These are phyloP conservation scores for Cyclotella kingstonii DNA, from an alignment of 108 stramenopile genomes.

Conservation along the genomic window DNA sequence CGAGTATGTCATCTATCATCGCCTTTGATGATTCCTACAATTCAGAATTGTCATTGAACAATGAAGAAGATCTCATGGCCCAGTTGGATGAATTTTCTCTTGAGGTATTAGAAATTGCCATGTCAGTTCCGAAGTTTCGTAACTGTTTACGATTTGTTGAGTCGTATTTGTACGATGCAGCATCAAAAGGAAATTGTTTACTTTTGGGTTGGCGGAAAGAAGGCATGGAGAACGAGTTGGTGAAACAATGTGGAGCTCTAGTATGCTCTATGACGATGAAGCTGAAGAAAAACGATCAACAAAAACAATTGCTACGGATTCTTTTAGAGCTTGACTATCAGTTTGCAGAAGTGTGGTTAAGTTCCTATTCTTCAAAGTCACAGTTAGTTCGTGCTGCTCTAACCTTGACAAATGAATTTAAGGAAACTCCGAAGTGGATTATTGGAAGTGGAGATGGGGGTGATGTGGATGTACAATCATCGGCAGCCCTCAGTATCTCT, in stretches of 20 bases:
- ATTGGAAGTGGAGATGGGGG: not conserved
- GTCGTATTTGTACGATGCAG: conserved; percentile 22
- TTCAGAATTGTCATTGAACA: not conserved
- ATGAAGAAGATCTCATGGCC: conserved; percentile 21
- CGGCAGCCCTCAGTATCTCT: conserved; percentile 16
- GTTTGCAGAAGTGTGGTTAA: conserved; percentile 31
- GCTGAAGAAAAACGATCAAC: conserved; percentile 15
- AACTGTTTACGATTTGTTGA: conserved; percentile 13
- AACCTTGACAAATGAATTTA: conserved; percentile 10
- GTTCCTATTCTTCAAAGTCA: conserved; percentile 20
- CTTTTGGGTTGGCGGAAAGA: conserved; percentile 15
- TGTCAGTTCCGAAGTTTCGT: conserved; percentile 20
- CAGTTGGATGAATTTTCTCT: conserved; percentile 37
- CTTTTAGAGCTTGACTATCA: conserved; percentile 13
- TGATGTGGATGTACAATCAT: conserved; percentile 5
- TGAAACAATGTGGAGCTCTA: conserved; percentile 15
- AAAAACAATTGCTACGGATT: conserved; percentile 17
- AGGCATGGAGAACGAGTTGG: conserved; percentile 5
- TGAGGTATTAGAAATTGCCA: conserved; percentile 16
- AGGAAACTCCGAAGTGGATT: not conserved
- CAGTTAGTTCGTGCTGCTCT: conserved; percentile 6
- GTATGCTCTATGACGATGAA: conserved; percentile 16
- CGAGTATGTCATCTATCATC: conserved; percentile 29
- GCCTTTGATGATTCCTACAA: not conserved
- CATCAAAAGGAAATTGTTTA: conserved; percentile 30